phyloP scores from a whole-genome alignment of 768 basidiomycete species.

The Tricholoma sp. region DNA sequence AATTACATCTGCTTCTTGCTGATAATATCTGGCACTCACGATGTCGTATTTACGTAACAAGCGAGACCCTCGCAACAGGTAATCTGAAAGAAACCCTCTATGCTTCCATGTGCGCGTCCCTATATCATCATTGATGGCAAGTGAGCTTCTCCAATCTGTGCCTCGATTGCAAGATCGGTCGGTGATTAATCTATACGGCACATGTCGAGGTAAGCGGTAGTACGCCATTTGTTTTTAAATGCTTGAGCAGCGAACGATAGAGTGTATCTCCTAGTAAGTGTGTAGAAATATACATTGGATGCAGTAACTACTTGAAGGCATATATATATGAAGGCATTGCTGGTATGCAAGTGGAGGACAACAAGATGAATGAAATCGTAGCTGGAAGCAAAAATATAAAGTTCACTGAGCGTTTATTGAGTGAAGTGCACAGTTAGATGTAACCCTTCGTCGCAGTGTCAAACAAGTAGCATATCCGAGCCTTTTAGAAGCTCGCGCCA shows the following conservation, averaged over 20 bases:
- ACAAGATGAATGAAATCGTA: background rate
- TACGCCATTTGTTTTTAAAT: background rate
- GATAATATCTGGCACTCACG: constrained; percentile 1
- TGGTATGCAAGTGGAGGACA: background rate
- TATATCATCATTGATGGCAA: constrained; percentile 13
- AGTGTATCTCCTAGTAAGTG: background rate
- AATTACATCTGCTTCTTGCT: background rate
- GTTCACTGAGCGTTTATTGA: background rate
- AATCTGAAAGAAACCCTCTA: constrained; percentile 10
- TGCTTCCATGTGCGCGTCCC: constrained; percentile 20
- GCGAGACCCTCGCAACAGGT: constrained; percentile 17
- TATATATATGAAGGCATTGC: background rate
- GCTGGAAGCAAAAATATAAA: background rate
- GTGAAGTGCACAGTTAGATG: background rate
- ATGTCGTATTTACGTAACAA: constrained; percentile 16
- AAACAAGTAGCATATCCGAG: constrained; percentile 57
- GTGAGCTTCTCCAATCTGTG: constrained; percentile 12
- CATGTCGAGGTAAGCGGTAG: background rate
- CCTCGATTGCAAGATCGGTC: constrained; percentile 10
- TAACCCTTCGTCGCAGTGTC: background rate
- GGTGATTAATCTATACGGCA: background rate
- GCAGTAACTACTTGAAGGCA: background rate
- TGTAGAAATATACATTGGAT: background rate
- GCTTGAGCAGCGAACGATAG: background rate
- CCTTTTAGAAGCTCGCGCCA: constrained; percentile 59